These are phyloP conservation scores for Anisodus acutangulus DNA, from an alignment of 257 asterid species.

Conservation along the genomic window DNA sequence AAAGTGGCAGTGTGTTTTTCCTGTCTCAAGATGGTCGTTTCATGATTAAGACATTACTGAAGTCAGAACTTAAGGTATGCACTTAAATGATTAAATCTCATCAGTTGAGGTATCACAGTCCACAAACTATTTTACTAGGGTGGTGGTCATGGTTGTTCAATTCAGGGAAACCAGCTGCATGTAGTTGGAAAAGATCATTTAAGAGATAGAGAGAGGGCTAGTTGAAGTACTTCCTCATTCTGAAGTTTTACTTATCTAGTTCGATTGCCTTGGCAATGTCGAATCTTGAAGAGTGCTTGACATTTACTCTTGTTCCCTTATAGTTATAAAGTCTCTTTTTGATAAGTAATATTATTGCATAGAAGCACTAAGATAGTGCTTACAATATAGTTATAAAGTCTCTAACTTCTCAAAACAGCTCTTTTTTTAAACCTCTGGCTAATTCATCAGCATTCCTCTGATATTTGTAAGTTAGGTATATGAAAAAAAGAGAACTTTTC, in stretches of 20 bases:
- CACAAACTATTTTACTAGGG: constrained; percentile 18
- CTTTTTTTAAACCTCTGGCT: not conserved
- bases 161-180: not conserved
- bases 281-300: not conserved
- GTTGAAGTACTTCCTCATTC: constrained; percentile 9
- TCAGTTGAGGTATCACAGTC: constrained; percentile 25
- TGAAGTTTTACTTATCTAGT: not conserved
- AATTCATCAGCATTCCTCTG: not conserved
- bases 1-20: constrained; percentile 98
- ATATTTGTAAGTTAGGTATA: not conserved
- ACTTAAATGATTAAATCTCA: constrained; percentile 33
- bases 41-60: constrained; percentile 94
- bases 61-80: constrained; percentile 91
- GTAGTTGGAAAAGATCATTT: constrained; percentile 7
- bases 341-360: constrained; percentile 2
- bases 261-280: not conserved
- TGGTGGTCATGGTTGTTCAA: not conserved
- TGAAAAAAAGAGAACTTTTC: not conserved
- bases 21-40: constrained; percentile 93
- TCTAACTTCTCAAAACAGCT: constrained; percentile 4
- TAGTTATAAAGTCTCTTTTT: not conserved
- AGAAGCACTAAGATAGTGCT: constrained; percentile 8
- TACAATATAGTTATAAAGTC: not conserved
- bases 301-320: not conserved
- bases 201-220: not conserved